These are phyloP conservation scores for Chara braunii DNA, from an alignment of 139 green algal genomes.

Conservation along the genomic window DNA sequence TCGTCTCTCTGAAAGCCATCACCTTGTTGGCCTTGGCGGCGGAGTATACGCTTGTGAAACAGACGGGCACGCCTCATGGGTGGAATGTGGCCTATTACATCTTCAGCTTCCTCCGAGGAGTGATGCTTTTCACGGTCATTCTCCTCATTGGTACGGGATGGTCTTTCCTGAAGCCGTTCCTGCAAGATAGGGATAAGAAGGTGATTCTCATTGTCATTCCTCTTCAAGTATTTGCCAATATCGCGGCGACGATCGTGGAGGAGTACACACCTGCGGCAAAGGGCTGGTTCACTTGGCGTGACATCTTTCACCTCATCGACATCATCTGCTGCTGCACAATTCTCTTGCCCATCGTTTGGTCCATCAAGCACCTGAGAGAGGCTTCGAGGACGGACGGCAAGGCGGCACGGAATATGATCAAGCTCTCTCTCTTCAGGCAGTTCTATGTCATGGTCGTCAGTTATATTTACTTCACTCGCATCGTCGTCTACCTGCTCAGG, in stretches of 20 bases:
- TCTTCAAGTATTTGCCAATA: constrained; percentile 89
- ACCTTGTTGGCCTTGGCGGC: constrained; percentile 66
- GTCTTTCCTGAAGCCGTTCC: constrained; percentile 90
- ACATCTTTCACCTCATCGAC: constrained; percentile 92
- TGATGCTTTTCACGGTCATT: constrained; percentile 87
- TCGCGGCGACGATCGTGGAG: constrained; percentile 82
- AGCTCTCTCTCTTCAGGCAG: constrained; percentile 88
- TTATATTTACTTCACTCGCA: constrained; percentile 98
- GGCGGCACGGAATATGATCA: constrained; percentile 62
- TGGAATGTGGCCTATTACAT: constrained; percentile 97
- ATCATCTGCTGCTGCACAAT: constrained; percentile 97
- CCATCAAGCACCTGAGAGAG: constrained; percentile 83
- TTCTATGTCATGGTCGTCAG: constrained; percentile 84
- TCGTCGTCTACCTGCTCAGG: constrained; percentile 90
- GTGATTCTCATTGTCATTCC: constrained; percentile 85
- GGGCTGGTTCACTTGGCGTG: constrained; percentile 85
- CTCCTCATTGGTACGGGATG: constrained; percentile 90
- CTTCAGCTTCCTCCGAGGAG: constrained; percentile 78
- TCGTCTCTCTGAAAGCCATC: constrained; percentile 79
- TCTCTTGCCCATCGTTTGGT: constrained; percentile 97
- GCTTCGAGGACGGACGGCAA: constrained; percentile 55
- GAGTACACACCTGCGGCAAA: constrained; percentile 66
- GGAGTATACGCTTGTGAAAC: constrained; percentile 66
- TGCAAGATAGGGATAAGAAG: constrained; percentile 76
- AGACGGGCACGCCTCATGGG: constrained; percentile 66